Conservation (phyloP, 2,329 filamentous ascomycete species). For the Stachybotrys chartarum region DNA sequence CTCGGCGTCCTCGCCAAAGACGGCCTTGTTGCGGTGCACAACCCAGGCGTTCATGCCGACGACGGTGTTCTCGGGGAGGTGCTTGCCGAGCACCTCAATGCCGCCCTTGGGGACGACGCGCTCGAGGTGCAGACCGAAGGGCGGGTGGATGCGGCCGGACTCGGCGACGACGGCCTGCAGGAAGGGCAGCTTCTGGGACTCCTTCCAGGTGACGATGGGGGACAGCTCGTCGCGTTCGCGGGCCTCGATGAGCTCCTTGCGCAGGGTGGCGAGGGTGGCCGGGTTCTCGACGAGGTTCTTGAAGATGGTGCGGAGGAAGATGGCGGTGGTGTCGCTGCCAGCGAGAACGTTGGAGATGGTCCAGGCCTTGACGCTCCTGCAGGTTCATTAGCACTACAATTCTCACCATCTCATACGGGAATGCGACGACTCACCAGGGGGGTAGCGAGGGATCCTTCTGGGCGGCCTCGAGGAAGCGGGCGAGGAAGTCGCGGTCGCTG, state of each 20-base stretch:
- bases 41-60: constrained; percentile 31
- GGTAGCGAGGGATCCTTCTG: constrained; percentile 16
- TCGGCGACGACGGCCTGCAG: constrained; percentile 41
- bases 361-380: constrained; percentile 33
- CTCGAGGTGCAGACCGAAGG: constrained; percentile 35
- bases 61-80: constrained; percentile 21
- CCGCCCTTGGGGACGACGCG: constrained; percentile 35
- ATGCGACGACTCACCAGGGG: constrained; percentile 8
- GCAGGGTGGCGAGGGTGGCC: neutral
- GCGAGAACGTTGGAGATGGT: constrained; percentile 30
- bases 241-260: neutral
- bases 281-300: constrained; percentile 29
- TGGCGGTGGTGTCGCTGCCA: constrained; percentile 28
- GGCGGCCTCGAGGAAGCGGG: constrained; percentile 27
- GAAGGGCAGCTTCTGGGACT: neutral
- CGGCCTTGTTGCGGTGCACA: constrained; percentile 20
- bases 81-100: constrained; percentile 23
- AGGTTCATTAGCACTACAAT: constrained; percentile 5
- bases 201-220: neutral
- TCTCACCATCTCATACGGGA: constrained; percentile 23
- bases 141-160: constrained; percentile 38
- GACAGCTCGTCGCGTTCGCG: constrained; percentile 5
- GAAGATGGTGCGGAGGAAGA: constrained; percentile 24
- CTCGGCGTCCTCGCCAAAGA: constrained; percentile 24
- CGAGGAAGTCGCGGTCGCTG: constrained; percentile 19